phyloP scores from a whole-genome alignment of 2,329 filamentous ascomycete species.

The Colletotrichum sp. region DNA sequence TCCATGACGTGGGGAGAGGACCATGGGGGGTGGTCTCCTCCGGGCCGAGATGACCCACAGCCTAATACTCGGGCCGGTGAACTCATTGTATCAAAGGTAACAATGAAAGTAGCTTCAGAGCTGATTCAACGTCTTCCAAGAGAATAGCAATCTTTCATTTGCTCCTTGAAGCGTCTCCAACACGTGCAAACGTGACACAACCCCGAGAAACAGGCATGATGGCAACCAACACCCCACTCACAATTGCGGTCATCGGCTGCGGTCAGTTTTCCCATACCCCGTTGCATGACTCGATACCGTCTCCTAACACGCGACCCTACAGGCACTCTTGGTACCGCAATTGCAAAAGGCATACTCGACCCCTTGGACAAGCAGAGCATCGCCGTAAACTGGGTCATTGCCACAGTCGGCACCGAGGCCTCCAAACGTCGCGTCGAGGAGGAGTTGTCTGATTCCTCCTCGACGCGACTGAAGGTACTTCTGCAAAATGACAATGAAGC shows the following conservation, averaged over 20 bases:
- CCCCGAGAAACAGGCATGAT: background rate
- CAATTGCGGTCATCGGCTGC: background rate
- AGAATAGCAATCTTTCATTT: rapidly evolving
- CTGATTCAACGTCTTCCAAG: background rate
- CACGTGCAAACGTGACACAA: rapidly evolving
- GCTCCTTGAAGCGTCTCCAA: background rate
- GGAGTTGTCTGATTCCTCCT: background rate
- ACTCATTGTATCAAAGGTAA: background rate
- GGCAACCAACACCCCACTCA: background rate
- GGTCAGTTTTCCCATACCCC: background rate
- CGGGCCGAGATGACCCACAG: background rate
- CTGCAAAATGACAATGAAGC: background rate
- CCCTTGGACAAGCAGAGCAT: background rate
- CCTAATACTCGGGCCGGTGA: background rate
- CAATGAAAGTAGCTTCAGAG: background rate
- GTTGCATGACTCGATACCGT: rapidly evolving
- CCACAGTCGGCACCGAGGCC: background rate
- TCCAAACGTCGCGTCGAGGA: background rate
- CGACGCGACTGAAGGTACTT: background rate
- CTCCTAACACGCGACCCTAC: background rate
- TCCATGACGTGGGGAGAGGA: background rate
- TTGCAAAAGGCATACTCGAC: background rate
- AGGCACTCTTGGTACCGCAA: background rate
- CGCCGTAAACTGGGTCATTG: background rate
- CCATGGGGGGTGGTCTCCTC: background rate